These are phyloP conservation scores for Penicilliopsis zonata DNA, from an alignment of 495 filamentous ascomycete species.

Conservation along the genomic window DNA sequence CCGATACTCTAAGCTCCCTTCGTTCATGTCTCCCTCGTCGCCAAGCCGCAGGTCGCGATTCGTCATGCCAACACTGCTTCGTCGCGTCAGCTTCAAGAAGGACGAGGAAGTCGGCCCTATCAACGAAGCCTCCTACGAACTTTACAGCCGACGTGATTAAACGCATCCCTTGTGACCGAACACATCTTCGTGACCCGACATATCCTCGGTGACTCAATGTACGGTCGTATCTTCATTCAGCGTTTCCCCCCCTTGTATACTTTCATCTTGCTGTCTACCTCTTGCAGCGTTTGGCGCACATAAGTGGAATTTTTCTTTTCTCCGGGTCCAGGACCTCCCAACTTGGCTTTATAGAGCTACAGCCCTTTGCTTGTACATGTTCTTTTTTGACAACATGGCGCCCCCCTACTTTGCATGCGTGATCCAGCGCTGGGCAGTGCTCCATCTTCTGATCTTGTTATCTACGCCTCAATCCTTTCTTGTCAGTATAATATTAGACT, in stretches of 20 bases:
- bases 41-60: slow-evolving; percentile 22
- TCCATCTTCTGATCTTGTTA: too few relatives aligned
- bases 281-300: not conserved
- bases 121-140: slow-evolving; percentile 32
- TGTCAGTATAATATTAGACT: too few relatives aligned
- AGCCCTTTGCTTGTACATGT: not conserved
- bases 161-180: not conserved
- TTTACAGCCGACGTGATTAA: slow-evolving; percentile 28
- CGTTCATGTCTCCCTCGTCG: slow-evolving; percentile 18
- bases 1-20: slow-evolving; percentile 25
- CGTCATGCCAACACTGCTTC: slow-evolving; percentile 26
- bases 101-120: slow-evolving; percentile 26
- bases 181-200: not conserved
- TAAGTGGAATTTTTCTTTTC: not conserved
- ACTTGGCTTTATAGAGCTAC: not conserved
- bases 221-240: slow-evolving; percentile 9
- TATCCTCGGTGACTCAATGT: slow-evolving; percentile 8
- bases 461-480: too few relatives aligned
- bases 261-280: not conserved
- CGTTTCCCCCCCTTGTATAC: slow-evolving; percentile 2
- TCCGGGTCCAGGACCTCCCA: not conserved
- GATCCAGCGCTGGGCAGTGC: too few relatives aligned
- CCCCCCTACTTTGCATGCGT: not conserved
- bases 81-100: slow-evolving; percentile 33
- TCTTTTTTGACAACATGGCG: slow-evolving; percentile 3